Percentiles rank a stretch among this genome's conserved stretches.
Evolutionary conservation across 1,284 basidiomycete species (phyloP).

Genomic region (Porodaedalea pini): DNA sequence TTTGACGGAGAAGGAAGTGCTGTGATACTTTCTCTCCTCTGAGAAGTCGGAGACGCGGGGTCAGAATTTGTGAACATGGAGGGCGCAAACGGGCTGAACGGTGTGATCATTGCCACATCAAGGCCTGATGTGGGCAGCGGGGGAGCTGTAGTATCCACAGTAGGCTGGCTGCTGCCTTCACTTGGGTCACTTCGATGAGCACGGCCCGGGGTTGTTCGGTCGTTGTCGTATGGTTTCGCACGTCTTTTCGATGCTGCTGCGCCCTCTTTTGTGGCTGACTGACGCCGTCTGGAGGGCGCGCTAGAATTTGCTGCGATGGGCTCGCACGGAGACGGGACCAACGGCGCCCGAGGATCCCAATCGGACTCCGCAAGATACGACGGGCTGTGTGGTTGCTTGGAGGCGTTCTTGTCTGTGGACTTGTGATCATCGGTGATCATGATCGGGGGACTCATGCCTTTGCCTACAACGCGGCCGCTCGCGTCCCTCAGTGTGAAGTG

Average conservation of each 20-base stretch:
- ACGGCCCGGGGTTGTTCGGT: background rate
- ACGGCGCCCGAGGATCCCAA: slow-evolving; percentile 21
- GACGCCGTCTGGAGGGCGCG: slow-evolving; percentile 43
- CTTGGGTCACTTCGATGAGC: background rate
- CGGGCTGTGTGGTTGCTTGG: slow-evolving; percentile 25
- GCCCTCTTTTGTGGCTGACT: slow-evolving; percentile 31
- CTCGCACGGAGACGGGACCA: slow-evolving; percentile 38
- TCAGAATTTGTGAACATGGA: slow-evolving; percentile 10
- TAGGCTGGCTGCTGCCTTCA: slow-evolving; percentile 8
- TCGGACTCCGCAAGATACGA: slow-evolving; percentile 25
- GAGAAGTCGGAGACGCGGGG: slow-evolving; percentile 4
- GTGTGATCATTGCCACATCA: slow-evolving; percentile 4
- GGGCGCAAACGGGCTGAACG: slow-evolving; percentile 8
- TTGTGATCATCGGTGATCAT: slow-evolving; percentile 99
- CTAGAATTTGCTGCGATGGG: slow-evolving; percentile 30
- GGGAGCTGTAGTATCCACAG: background rate
- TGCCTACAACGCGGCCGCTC: slow-evolving; percentile 78
- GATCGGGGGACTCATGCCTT: slow-evolving; percentile 85
- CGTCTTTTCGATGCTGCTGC: slow-evolving; percentile 38
- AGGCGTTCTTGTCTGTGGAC: slow-evolving; percentile 49
- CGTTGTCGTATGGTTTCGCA: slow-evolving; percentile 55
- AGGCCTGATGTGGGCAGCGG: background rate
- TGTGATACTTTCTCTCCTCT: slow-evolving; percentile 1
- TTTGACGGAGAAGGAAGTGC: slow-evolving; percentile 15
- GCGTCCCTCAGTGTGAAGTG: slow-evolving; percentile 87